Evolutionary conservation across 2,329 filamentous ascomycete genomes (phyloP), one percentile per base, ranked within the genome.

Genomic region (Amesomyces nigricolor): DNA sequence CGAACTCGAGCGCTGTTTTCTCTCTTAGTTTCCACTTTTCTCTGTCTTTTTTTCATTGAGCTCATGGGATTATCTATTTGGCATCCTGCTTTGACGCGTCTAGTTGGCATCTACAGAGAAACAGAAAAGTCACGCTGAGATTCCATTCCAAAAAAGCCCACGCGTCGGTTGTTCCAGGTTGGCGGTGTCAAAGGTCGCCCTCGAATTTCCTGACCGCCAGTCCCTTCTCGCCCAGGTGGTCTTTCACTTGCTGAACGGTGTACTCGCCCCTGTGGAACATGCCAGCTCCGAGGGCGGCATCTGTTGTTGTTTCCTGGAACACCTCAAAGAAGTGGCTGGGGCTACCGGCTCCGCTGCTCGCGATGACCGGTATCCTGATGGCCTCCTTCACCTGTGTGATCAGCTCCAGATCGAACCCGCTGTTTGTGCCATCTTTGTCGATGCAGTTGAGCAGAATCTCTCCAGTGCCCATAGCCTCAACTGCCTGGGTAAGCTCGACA

Each of bases 191-290:
- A 11, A 77, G 58, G 7, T 75, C 75, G 1, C 78, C 78, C 63
- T 96, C 92, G 66, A 87, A 90, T 56, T 84, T 81, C 60, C 94
- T 80, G n/a, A 96, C 87, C 55, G 89, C 70, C 56, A 96, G 76
- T 0, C 89, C 89, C 66, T 85, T 82, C 37, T 79, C 76, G 22
- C 78, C 77, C 57, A 99, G 71, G 66, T 88, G 81, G 57, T 95
- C 87, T 73, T 99, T 99, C 47, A 99, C 94, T 67, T 97, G 86
- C 70, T 85, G 86, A 14, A 99, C 92, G 0, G 91, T 96, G 72
- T 92, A 99, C 75, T 99, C 92, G 38, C 87, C 89, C 47, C 94
- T 78, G 74, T 99, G 94, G 73, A 99, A 99, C 87, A 99, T 99
- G 51, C 94, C 94, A 8, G 94, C 94, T 3, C 94, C 94, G 58